These are phyloP conservation scores for Helotiales sp. DNA, from an alignment of 2,329 filamentous ascomycete species.

Conservation along the genomic window DNA sequence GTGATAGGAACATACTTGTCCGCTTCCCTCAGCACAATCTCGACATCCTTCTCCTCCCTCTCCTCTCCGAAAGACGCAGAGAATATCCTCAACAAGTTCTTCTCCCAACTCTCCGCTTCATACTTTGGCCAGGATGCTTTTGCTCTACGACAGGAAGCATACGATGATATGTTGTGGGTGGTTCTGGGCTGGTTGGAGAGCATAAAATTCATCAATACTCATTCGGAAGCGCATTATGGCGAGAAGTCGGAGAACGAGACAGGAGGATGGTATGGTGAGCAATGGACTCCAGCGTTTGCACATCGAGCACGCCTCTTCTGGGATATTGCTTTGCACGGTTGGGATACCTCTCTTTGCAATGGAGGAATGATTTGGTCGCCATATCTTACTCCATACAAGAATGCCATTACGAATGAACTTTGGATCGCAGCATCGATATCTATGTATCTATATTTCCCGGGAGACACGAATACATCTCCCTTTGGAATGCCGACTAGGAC, in stretches of 20 bases:
- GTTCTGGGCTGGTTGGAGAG: slow-evolving; percentile 89
- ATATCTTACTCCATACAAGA: slow-evolving; percentile 82
- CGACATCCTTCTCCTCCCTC: slow-evolving; percentile 59
- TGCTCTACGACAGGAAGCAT: slow-evolving; percentile 76
- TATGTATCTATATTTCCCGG: slow-evolving; percentile 91
- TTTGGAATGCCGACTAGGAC: slow-evolving; percentile 52
- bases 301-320: slow-evolving; percentile 87
- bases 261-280: slow-evolving; percentile 71
- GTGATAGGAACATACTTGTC: slow-evolving; percentile 82
- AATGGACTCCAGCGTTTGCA: slow-evolving; percentile 78
- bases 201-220: slow-evolving; percentile 75
- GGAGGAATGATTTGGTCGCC: slow-evolving; percentile 95
- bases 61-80: slow-evolving; percentile 52
- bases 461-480: slow-evolving; percentile 74
- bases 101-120: slow-evolving; percentile 74
- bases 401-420: slow-evolving; percentile 93
- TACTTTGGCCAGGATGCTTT: slow-evolving; percentile 88
- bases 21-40: slow-evolving; percentile 73
- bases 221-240: slow-evolving; percentile 66
- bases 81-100: slow-evolving; percentile 84
- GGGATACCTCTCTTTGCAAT: slow-evolving; percentile 79
- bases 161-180: slow-evolving; percentile 95
- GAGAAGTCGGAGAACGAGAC: slow-evolving; percentile 44
- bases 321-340: slow-evolving; percentile 77
- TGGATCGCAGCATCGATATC: slow-evolving; percentile 82